Evolutionary conservation across 176 grass and related monocot genomes (phyloP), one percentile per base, ranked within the genome.

Genomic region (Pontederia paniculata): DNA sequence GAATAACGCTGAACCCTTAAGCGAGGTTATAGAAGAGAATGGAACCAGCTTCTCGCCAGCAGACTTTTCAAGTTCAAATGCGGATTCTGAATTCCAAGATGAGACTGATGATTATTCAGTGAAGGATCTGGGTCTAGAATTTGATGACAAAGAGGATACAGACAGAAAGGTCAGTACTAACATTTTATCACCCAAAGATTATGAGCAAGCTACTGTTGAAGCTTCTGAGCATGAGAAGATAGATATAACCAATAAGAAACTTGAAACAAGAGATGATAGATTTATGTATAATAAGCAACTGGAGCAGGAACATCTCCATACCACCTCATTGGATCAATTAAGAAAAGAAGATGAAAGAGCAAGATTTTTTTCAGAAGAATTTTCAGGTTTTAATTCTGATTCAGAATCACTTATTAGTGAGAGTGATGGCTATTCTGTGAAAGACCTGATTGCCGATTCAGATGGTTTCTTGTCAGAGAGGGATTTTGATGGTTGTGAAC

Each of bases 391-490:
- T 63, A 78, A 93, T 65, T 88, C 87, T 0, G 86, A 98, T 74
- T 80, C 94, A 7, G 79, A 98, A 18, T 82, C 86, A 16, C 6
- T 44, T 37, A 37, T 37, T 12, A 98, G 80, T 63, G 48, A 54
- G 59, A 93, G 94, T 47, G 94, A 93, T 49, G 87, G 94, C 11
- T 98, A 98, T 74, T 93, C 94, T 10, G 94, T 98, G 54, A 91
- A 84, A 75, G 87, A 93, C 13, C 81, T 98, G 22, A 61, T 67
- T 51, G 55, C 84, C 3, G 94, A 98, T 63, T 98, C 87, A 46
- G 93, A 98, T 55, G 90, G 83, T 71, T 88, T 91, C 54, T 47
- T 75, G 37, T 98, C 87, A 1, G 94, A 98, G 68, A 81, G 72
- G 62, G 83, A 90, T 57, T 48, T 47, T 44, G 60, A 75, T 75